Evolutionary conservation across 768 basidiomycete species (phyloP), one percentile per base, ranked within the genome.

Genomic region (Postia placenta): DNA sequence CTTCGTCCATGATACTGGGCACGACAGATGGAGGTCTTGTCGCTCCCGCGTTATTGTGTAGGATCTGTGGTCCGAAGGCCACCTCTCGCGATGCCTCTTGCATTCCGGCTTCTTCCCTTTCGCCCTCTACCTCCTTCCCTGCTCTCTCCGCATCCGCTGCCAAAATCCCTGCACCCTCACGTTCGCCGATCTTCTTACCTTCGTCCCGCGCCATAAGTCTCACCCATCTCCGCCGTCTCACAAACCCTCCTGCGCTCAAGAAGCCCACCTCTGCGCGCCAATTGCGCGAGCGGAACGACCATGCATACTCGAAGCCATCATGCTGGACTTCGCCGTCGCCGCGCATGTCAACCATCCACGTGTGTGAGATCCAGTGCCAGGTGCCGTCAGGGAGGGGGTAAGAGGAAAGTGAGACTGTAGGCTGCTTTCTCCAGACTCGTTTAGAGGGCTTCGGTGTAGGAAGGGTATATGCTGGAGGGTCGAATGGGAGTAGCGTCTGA

Each of bases 261-360:
- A 68, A 57, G 7, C 87, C 85, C 1, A 81, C 72, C 45, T 75
- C 67, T 0, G 85, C 68, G 15, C 78, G 74, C 89, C 89, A 92
- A 42, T 80, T 64, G 42, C 76, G 73, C 27, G 68, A 64, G 15
- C 85, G 78, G 56, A 92, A 92, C 51, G 70, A 62, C 79, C 84
- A 88, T 61, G 89, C 91, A 67, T 91, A 92, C 64, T 92, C 86
- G 57, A 89, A 92, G 45, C 88, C 88, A 56, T 90, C 87, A 55
- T 85, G 76, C 56, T 89, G 85, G 2, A 89, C 83, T 57, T 84
- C 77, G 44, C 86, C 85, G 20, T 86, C 80, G 24, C 80, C 78
- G 36, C 84, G 85, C 88, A 92, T 91, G 68, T 92, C 89, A 50
- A 91, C 79, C 85, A 91, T 86, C 88, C 88, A 92, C 5, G 76